Evolutionary conservation across 331 rosid species (phyloP), one percentile per base, ranked within the genome.

Genomic region (Prunus yedoensis): DNA sequence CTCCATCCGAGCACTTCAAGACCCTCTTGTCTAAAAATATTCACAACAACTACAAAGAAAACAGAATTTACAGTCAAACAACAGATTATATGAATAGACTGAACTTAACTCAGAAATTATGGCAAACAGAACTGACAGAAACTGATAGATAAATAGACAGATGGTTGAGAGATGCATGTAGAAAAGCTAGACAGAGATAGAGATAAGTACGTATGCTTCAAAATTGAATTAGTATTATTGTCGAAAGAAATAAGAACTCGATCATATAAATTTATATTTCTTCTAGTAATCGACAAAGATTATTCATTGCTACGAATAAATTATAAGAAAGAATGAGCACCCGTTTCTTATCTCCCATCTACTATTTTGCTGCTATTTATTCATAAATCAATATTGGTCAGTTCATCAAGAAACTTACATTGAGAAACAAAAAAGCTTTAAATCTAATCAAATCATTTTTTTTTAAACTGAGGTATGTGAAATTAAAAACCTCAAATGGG

Each of bases 1-100:
- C 99, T 92, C 99, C 99, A 94, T 66, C 97, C 97, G 71, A 94
- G 91, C 84, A 94, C 93, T 89, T 92, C 96, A 70, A 94, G 96
- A 85, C 99, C 99, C 88, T 94, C 99, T 94, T 90, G 93, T 80
- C 68, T 85, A 77, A 94, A 94, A 61, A 62, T 90, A 85, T 86
- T 90, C 79, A 84, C 92, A 83, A 94, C 79, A 82, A 88, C 99
- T 94, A 78, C 87, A 87, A 64, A 82, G 76, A 81, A 79, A 82
- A 80, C 51, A 80, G 65, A 78, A 80, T 59, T 61, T 83, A 71
- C 25, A 1, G 74, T 92, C 81, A 92, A 84, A 77, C 54, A 69
- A 70, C 74, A 78, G 56, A 79, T 60, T 49, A 45, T 0, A 64
- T 66, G 66, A 45, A 61, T 3, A 53, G 78, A 45, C 18, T 75